Conservation (phyloP, 148 eudicot species). For the Chenopodium formosanum region DNA sequence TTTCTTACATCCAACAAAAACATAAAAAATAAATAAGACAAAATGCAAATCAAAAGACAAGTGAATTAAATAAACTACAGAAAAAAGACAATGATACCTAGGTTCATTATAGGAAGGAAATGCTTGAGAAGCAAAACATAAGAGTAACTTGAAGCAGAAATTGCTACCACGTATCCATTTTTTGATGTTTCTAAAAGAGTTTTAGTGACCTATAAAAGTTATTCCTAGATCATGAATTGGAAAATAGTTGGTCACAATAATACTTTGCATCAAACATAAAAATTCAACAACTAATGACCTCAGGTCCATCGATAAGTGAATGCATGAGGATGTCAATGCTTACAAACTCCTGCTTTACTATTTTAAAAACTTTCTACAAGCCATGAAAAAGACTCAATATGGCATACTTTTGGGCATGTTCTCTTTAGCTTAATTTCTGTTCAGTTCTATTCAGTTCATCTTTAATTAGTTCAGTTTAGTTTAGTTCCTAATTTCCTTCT, state of each 20-base stretch:
- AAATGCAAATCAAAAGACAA: background rate
- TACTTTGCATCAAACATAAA: background rate
- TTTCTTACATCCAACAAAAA: background rate
- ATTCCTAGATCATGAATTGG: conserved; percentile 4
- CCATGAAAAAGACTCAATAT: background rate
- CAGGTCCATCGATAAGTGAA: conserved; percentile 94
- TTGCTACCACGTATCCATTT: conserved; percentile 84
- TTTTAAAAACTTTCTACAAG: conserved; percentile 68
- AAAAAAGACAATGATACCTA: conserved; percentile 48
- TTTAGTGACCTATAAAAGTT: conserved; percentile 63
- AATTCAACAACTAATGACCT: conserved; percentile 41
- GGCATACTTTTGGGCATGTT: background rate
- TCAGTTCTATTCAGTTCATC: no score
- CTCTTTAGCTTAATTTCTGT: no score
- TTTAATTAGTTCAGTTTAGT: no score
- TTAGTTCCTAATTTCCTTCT: no score
- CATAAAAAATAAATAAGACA: background rate
- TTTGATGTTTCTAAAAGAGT: conserved; percentile 91
- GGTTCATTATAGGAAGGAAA: conserved; percentile 91
- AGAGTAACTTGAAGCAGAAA: conserved; percentile 95
- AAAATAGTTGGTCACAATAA: conserved; percentile 6
- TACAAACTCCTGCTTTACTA: conserved; percentile 82
- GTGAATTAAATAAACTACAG: background rate
- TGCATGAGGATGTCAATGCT: conserved; percentile 94
- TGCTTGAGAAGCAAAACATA: conserved; percentile 84